These are phyloP conservation scores for Pistacia vera DNA, from an alignment of 345 rosid species.

Conservation along the genomic window DNA sequence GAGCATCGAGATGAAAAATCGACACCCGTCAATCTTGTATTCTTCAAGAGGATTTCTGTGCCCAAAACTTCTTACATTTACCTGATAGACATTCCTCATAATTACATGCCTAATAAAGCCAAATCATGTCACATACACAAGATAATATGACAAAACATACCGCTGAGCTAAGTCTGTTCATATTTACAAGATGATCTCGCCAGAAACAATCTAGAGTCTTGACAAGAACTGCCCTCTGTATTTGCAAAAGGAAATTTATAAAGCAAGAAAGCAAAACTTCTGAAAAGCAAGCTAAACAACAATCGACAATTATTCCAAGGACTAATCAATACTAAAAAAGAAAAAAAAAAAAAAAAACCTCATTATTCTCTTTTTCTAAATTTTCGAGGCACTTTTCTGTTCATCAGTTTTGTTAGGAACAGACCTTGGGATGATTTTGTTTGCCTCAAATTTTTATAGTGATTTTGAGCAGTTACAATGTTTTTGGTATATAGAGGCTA, in stretches of 20 bases:
- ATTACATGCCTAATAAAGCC: slow-evolving; percentile 19
- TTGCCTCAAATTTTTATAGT: background rate
- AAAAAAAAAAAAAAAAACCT: background rate
- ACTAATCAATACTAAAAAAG: background rate
- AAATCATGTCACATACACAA: slow-evolving; percentile 1
- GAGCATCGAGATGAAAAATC: slow-evolving; percentile 95
- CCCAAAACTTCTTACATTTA: slow-evolving; percentile 91
- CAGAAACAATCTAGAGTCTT: slow-evolving; percentile 87
- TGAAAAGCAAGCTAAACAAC: slow-evolving; percentile 7
- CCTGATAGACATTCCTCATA: slow-evolving; percentile 45
- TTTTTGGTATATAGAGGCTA: background rate
- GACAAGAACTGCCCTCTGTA: slow-evolving; percentile 85
- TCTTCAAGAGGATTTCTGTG: slow-evolving; percentile 99
- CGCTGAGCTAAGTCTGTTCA: slow-evolving; percentile 95
- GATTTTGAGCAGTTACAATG: background rate
- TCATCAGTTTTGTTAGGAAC: background rate
- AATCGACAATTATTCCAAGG: slow-evolving; percentile 6
- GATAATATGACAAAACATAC: slow-evolving; percentile 34
- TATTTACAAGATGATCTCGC: slow-evolving; percentile 94
- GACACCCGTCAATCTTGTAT: slow-evolving; percentile 93
- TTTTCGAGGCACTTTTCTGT: background rate
- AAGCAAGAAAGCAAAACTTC: background rate
- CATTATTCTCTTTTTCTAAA: background rate
- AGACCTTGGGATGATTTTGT: background rate
- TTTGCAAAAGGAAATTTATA: slow-evolving; percentile 14